Evolutionary conservation across 495 filamentous ascomycete genomes (phyloP), one percentile per base, ranked within the genome.

Genomic region (Talaromyces wortmannii): DNA sequence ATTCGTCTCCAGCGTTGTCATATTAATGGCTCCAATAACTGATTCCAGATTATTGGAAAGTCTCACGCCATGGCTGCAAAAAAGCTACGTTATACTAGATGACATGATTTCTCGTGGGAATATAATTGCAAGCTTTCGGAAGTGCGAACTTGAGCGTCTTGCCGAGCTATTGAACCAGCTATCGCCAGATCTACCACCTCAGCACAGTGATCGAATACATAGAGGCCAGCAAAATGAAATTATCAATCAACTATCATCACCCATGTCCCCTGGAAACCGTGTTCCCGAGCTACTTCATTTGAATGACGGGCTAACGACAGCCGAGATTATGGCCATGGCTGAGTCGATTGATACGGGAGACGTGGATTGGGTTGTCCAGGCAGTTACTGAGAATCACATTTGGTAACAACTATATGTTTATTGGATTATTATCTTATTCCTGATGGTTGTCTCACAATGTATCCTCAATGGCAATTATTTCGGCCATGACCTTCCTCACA

Each of bases 41-140:
- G 69, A 75, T 47, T 52, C 56, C 4, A 52, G 57, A 8, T 59
- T 69, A 0, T 47, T 69, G 18, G 59, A 63, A 52, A 59, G 62
- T 33, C 59, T 61, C 17, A 63, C 58, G 13, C 50, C 55, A 15
- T 75, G 72, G 69, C 56, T 75, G 4, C 60, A 66, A 18, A 71
- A 66, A 48, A 63, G 63, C 8, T 65, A 68, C 48, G 17, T 59
- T 23, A 67, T 76, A 29, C 67, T 77, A 31, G 71, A 73, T 47
- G 73, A 74, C 33, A 75, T 77, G 58, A 68, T 73, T 48, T 59
- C 64, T 42, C 62, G 64, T 17, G 71, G 73, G 5, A 74, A 74
- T 48, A 58, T 64, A 2, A 64, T 76, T 43, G 71, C 73, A 3
- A 64, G 53, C n/a, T 69, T 67, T 45, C 65, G 69, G 8, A 63